These are phyloP conservation scores for Osmanthus fragrans DNA, from an alignment of 257 asterid species.

Conservation along the genomic window DNA sequence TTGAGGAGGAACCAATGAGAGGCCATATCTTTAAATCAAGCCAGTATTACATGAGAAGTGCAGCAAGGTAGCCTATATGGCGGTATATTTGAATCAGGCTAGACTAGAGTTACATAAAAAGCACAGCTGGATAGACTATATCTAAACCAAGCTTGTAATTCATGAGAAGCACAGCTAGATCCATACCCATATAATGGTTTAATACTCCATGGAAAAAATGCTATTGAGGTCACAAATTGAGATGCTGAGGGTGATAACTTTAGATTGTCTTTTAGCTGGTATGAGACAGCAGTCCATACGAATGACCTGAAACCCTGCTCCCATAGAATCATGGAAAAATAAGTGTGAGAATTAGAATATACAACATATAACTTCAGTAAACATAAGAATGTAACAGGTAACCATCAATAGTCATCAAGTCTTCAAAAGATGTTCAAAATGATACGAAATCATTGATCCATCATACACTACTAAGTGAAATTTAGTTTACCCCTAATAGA, in stretches of 20 bases:
- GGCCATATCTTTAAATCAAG: not conserved
- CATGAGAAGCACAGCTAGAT: conserved; percentile 20
- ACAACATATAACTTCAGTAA: conserved; percentile 2
- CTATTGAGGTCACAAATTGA: conserved; percentile 86
- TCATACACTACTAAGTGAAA: not conserved
- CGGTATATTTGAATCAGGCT: conserved; percentile 14
- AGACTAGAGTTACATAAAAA: not conserved
- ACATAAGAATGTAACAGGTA: not conserved
- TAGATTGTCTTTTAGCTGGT: conserved; percentile 87
- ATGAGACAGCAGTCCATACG: conserved; percentile 97
- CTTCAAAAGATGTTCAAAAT: conserved; percentile 16
- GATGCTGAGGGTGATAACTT: conserved; percentile 92
- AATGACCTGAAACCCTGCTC: conserved; percentile 96
- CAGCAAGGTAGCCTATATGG: not conserved
- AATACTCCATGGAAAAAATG: conserved; percentile 94
- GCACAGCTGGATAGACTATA: conserved; percentile 7
- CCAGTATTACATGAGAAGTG: not conserved
- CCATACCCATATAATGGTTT: conserved; percentile 91
- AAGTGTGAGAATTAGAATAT: conserved; percentile 20
- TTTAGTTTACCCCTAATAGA: not conserved
- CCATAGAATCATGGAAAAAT: conserved; percentile 25
- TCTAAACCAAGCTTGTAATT: conserved; percentile 16
- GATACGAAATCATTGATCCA: conserved; percentile 3
- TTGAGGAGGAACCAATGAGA: not conserved
- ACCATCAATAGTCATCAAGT: conserved; percentile 2